These are phyloP conservation scores for Phytophthora cajani DNA, from an alignment of 352 stramenopile species.

Conservation along the genomic window DNA sequence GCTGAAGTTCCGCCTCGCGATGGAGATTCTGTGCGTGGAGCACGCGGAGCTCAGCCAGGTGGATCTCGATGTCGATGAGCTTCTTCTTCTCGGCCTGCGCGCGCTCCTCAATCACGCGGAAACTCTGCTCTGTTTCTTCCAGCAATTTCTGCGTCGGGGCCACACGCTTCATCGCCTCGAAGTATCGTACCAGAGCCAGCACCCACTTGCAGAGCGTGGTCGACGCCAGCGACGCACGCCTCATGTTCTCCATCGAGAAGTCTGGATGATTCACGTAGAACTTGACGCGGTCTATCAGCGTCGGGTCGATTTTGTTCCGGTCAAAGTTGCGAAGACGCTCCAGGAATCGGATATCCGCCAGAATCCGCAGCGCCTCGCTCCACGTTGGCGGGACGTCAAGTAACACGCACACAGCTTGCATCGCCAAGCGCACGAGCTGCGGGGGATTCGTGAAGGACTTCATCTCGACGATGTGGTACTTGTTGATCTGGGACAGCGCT, in stretches of 20 bases:
- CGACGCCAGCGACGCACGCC: conserved; percentile 67
- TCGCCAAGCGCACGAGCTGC: conserved; percentile 73
- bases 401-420: conserved; percentile 80
- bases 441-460: conserved; percentile 80
- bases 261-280: conserved; percentile 74
- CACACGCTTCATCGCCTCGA: conserved; percentile 70
- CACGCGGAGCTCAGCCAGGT: conserved; percentile 53
- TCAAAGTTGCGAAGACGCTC: conserved; percentile 68
- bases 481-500: conserved; percentile 77
- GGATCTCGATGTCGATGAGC: conserved; percentile 55
- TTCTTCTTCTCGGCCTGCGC: conserved; percentile 56
- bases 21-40: conserved; percentile 43
- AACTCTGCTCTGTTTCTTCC: conserved; percentile 46
- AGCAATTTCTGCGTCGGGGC: conserved; percentile 62
- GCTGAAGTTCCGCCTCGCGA: conserved; percentile 57
- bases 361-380: conserved; percentile 67
- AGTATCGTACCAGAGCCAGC: conserved; percentile 69
- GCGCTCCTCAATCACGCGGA: conserved; percentile 47
- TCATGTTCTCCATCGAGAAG: conserved; percentile 84
- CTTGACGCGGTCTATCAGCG: conserved; percentile 57
- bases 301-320: conserved; percentile 55
- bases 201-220: conserved; percentile 82
- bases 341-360: conserved; percentile 75
- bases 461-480: conserved; percentile 83
- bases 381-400: conserved; percentile 66